phyloP scores from a whole-genome alignment of 2,329 filamentous ascomycete species.

The Colletotrichum costaricense region DNA sequence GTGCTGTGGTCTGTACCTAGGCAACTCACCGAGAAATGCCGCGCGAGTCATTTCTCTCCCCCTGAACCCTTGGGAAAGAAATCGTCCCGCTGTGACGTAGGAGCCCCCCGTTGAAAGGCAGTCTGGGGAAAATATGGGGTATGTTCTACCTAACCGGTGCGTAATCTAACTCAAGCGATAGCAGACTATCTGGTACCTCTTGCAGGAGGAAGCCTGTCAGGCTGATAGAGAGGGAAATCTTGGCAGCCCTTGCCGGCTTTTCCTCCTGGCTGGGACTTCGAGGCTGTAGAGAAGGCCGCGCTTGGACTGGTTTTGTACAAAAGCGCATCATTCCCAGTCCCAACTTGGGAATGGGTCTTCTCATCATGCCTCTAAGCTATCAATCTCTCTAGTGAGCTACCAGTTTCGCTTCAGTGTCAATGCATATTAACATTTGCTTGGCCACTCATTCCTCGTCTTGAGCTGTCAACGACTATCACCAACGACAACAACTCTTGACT shows the following conservation, averaged over 20 bases:
- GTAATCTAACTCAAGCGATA: constrained; percentile 27
- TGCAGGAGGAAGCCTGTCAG: constrained; percentile 21
- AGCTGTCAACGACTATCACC: neutral
- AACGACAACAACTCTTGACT: neutral
- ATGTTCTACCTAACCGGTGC: constrained; percentile 6
- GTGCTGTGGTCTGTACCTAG: too few relatives aligned
- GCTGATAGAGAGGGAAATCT: constrained; percentile 17
- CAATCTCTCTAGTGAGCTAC: neutral
- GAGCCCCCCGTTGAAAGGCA: neutral
- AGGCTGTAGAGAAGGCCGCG: neutral
- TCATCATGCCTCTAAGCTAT: neutral
- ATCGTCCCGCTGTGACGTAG: constrained; percentile 33
- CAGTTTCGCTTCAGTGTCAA: neutral
- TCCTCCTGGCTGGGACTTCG: neutral
- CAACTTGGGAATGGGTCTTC: neutral
- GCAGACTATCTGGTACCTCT: constrained; percentile 6
- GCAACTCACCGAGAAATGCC: neutral
- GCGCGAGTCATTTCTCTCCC: constrained; percentile 25
- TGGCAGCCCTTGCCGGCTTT: constrained; percentile 18
- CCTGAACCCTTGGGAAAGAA: constrained; percentile 13
- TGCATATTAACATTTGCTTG: neutral
- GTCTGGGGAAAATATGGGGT: constrained; percentile 33
- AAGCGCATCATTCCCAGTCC: constrained; percentile 23
- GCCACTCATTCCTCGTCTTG: neutral
- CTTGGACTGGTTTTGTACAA: constrained; percentile 27